Evolutionary conservation across 2,329 filamentous ascomycete species (phyloP).

Genomic region (Coleophoma eucalyptorum): DNA sequence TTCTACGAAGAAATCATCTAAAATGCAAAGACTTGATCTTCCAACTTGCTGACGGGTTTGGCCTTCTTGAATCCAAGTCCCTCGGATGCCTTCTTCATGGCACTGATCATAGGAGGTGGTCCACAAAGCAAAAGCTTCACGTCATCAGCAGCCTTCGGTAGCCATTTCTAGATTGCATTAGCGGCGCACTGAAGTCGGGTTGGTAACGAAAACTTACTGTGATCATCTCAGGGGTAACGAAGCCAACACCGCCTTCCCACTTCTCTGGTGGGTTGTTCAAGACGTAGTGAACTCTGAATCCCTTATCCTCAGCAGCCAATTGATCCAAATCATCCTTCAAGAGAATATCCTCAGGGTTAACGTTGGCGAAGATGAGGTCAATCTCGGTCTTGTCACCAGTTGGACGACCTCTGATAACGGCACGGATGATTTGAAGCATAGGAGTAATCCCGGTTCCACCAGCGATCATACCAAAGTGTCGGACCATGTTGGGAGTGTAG

Average conservation of each 20-base stretch:
- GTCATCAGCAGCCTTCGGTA: conserved; percentile 79
- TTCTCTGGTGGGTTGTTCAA: conserved; percentile 91
- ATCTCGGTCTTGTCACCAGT: conserved; percentile 83
- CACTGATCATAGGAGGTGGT: conserved; percentile 93
- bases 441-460: conserved; percentile 97
- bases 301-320: conserved; percentile 70
- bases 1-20: conserved; percentile 34
- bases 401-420: conserved; percentile 77
- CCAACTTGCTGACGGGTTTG: conserved; percentile 91
- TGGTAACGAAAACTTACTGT: conserved; percentile 50
- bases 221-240: conserved; percentile 94
- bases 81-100: conserved; percentile 94
- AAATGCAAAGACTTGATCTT: conserved; percentile 98
- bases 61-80: conserved; percentile 89
- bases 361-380: conserved; percentile 95
- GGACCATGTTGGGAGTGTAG: conserved; percentile 95
- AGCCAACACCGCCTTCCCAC: conserved; percentile 91
- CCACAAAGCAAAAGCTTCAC: conserved; percentile 95
- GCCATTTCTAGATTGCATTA: conserved; percentile 53
- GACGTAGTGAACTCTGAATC: conserved; percentile 89
- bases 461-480: conserved; percentile 96
- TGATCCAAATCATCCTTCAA: conserved; percentile 87
- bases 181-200: background rate
- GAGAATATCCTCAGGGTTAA: conserved; percentile 87
- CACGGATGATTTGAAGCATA: conserved; percentile 94